A percentile compares a stretch with the other conserved stretches of the same genome.
phyloP scores from a whole-genome alignment of 2,329 filamentous ascomycete genomes.

The Arthrinium puccinioides region DNA sequence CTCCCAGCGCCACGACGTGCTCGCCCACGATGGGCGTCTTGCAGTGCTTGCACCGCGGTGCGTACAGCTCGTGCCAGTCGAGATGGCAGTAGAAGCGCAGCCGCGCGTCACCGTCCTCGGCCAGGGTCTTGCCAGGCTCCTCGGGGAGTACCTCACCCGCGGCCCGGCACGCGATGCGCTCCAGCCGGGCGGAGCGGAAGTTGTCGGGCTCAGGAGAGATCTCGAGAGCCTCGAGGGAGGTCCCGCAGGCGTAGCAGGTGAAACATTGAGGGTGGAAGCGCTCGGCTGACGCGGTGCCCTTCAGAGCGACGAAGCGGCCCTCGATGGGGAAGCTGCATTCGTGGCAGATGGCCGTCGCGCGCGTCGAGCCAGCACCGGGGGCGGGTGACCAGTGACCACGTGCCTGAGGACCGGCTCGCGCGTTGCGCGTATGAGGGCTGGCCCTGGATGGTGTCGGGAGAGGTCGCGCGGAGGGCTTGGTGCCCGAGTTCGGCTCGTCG shows the following conservation, averaged over 20 bases:
- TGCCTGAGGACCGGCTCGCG: conserved; percentile 31
- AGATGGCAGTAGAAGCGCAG: conserved; percentile 93
- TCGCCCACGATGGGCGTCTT: conserved; percentile 94
- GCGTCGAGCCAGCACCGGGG: conserved; percentile 32
- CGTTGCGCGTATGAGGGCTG: conserved; percentile 23
- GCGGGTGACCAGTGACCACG: conserved; percentile 55
- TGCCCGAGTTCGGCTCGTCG: conserved; percentile 15
- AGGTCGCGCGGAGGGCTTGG: conserved; percentile 29
- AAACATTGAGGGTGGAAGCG: conserved; percentile 95
- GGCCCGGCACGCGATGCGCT: conserved; percentile 59
- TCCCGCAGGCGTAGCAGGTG: conserved; percentile 78
- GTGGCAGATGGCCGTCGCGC: conserved; percentile 68
- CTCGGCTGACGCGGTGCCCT: conserved; percentile 51
- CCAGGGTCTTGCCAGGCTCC: conserved; percentile 54
- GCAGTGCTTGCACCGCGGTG: conserved; percentile 90
- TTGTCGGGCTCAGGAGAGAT: conserved; percentile 87
- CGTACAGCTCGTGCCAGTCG: conserved; percentile 96
- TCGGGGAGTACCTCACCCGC: conserved; percentile 54
- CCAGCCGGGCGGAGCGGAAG: conserved; percentile 62
- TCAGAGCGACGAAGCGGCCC: conserved; percentile 81
- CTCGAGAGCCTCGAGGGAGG: conserved; percentile 85
- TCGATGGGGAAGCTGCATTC: conserved; percentile 80
- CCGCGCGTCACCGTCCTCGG: conserved; percentile 65
- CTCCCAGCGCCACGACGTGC: conserved; percentile 85
- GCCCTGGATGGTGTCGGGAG: conserved; percentile 38